Evolutionary conservation across 2,329 filamentous ascomycete genomes (phyloP).

Genomic region (Bertia moriformis): DNA sequence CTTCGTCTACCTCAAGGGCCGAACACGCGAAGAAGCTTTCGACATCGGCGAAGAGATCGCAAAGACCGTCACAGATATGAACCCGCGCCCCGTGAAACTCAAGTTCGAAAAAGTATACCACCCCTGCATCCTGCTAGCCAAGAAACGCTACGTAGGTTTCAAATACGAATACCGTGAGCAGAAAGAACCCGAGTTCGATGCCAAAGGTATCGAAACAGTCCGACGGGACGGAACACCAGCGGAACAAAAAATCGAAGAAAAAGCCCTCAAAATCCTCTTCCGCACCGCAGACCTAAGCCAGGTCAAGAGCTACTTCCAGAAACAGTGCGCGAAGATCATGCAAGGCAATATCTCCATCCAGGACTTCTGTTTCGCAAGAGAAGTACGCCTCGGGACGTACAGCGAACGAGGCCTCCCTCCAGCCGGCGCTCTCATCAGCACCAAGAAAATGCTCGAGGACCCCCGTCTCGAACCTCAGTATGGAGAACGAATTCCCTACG

Average conservation of each 20-base stretch:
- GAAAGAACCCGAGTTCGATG: conserved; percentile 75
- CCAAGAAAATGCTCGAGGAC: conserved; percentile 74
- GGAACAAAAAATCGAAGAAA: conserved; percentile 93
- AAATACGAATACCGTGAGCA: conserved; percentile 78
- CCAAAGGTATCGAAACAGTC: conserved; percentile 96
- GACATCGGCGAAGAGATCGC: conserved; percentile 86
- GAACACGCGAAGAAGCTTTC: conserved; percentile 79
- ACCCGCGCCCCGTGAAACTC: conserved; percentile 81
- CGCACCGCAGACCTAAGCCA: conserved; percentile 76
- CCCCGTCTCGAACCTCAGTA: conserved; percentile 82
- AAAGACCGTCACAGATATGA: conserved; percentile 71
- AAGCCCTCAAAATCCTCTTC: conserved; percentile 75
- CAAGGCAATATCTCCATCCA: conserved; percentile 74
- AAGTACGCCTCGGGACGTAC: conserved; percentile 83
- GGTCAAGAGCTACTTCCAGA: conserved; percentile 80
- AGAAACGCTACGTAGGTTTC: conserved; percentile 96
- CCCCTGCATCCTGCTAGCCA: conserved; percentile 82
- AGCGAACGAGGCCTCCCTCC: conserved; percentile 67
- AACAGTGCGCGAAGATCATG: conserved; percentile 86
- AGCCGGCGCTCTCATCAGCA: conserved; percentile 76
- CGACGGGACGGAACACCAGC: conserved; percentile 86
- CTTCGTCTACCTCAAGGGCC: conserved; percentile 78
- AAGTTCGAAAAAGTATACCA: conserved; percentile 99
- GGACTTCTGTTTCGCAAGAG: conserved; percentile 88
- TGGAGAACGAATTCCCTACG: conserved; percentile 86